A percentile compares a stretch with the other conserved stretches of the same genome.
These are phyloP conservation scores for Trichoderma afroharzianum DNA, from an alignment of 2,329 filamentous ascomycete species.

Conservation along the genomic window DNA sequence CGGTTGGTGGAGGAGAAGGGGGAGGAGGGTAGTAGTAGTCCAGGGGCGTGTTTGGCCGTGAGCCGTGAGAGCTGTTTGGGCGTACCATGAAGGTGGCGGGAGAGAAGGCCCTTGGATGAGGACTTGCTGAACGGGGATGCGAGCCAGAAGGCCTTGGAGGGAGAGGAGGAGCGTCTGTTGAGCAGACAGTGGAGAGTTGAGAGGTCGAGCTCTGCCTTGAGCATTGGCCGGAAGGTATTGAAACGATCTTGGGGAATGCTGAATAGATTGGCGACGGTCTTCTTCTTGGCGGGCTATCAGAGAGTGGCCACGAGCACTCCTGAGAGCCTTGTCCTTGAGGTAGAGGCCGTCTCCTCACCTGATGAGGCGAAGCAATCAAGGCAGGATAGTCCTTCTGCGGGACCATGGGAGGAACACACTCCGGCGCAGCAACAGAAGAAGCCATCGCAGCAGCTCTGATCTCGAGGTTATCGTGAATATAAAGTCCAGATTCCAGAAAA, in stretches of 20 bases:
- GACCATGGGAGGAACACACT: conserved; percentile 11
- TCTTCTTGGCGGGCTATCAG: conserved; percentile 19
- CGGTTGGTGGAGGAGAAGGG: neutral
- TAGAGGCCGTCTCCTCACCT: conserved; percentile 2
- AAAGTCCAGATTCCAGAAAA: conserved; percentile 39
- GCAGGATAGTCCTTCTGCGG: conserved; percentile 32
- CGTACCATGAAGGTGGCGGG: neutral
- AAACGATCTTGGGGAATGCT: conserved; percentile 39
- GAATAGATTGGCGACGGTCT: conserved; percentile 36
- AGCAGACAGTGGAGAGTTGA: conserved; percentile 30
- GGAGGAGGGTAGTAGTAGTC: neutral
- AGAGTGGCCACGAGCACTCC: conserved; percentile 7
- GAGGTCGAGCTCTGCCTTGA: conserved; percentile 23
- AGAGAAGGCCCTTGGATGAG: neutral
- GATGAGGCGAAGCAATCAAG: conserved; percentile 30
- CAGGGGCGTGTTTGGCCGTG: conserved; percentile 7
- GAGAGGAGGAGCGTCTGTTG: neutral
- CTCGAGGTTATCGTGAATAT: neutral
- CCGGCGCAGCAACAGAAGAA: neutral
- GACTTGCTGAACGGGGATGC: neutral
- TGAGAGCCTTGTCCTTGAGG: conserved; percentile 5
- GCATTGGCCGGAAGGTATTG: conserved; percentile 28
- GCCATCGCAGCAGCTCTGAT: neutral
- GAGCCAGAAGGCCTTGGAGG: neutral
- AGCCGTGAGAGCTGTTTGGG: conserved; percentile 7